A percentile compares a stretch with the other conserved stretches of the same genome.
phyloP scores from a whole-genome alignment of 2,329 filamentous ascomycete genomes.

The Aspergillus aculeatus region DNA sequence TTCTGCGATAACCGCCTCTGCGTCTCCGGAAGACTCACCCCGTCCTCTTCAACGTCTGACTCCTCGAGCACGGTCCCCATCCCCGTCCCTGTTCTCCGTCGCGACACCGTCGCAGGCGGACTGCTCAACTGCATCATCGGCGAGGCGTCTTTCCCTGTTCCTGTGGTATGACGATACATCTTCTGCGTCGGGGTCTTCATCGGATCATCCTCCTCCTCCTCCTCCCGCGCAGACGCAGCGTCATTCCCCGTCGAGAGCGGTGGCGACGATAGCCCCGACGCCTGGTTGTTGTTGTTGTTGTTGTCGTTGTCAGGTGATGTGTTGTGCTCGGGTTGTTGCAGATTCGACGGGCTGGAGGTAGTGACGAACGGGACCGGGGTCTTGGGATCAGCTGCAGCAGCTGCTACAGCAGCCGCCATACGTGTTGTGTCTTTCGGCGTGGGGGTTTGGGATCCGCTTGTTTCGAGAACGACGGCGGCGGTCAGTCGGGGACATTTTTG shows the following conservation, averaged over 20 bases:
- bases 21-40: background rate
- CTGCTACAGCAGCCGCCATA: too few species aligned
- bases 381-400: background rate
- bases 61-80: background rate
- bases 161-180: constrained; percentile 3
- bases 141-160: background rate
- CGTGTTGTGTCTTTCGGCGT: background rate
- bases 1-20: constrained; percentile 24
- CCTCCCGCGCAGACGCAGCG: constrained; percentile 1
- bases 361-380: background rate
- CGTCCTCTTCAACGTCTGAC: background rate
- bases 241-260: constrained; percentile 15
- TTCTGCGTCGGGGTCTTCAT: constrained; percentile 24
- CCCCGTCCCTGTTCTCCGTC: constrained; percentile 2
- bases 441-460: background rate
- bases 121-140: constrained; percentile 40
- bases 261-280: constrained; percentile 19
- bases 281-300: background rate
- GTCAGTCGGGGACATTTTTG: constrained; percentile 33
- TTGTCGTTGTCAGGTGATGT: background rate
- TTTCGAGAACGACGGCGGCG: too few species aligned
- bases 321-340: constrained; percentile 19
- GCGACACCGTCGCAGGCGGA: constrained; percentile 31
- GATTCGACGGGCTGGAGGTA: constrained; percentile 1
- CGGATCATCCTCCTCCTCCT: constrained; percentile 18